Evolutionary conservation across 2,329 filamentous ascomycete species (phyloP), one percentile per base, ranked within the genome.

Genomic region (Bertia moriformis): DNA sequence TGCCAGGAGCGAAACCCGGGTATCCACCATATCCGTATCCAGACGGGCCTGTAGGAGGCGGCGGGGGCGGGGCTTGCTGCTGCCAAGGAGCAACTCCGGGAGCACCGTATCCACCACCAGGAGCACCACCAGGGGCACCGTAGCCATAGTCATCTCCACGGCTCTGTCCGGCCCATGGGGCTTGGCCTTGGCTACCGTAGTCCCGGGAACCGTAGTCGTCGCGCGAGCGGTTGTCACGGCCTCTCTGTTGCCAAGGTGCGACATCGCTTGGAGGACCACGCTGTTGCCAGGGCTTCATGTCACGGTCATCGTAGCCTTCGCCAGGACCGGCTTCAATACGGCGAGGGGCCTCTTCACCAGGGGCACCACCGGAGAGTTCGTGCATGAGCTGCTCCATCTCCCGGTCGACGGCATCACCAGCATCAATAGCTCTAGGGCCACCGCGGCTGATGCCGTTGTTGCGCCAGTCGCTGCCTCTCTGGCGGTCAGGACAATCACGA

Each of bases 311-410:
- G 40, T 56, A 55, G 42, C 56, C 51, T 53, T 58, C 43, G 40
- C 74, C 75, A 41, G 85, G 83, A 12, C 83, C 85, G 45, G 81
- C 85, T 62, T 93, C 91, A 53, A 98, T 94, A 45, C 83, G 84
- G 47, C 79, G 80, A 48, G 79, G 81, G 37, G 65, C 72, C 40
- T 66, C 70, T 41, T 65, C 65, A 39, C 65, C 60, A 40, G 78
- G 62, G 29, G 64, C 71, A 44, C 79, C 82, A 45, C 86, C 85
- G 45, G 82, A 86, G 49, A 96, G 75, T 69, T 96, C 91, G 73
- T 93, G 83, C 87, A 98, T 94, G 54, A 98, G 85, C 78, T 89
- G 82, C 83, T 96, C 88, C 63, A 94, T 91, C 61, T 98, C 91
- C 57, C 84, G 80, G 57, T 94, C 88, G 45, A 89, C 83, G 47